These are phyloP conservation scores for Pyrus communis DNA, from an alignment of 306 rosid species.

Conservation along the genomic window DNA sequence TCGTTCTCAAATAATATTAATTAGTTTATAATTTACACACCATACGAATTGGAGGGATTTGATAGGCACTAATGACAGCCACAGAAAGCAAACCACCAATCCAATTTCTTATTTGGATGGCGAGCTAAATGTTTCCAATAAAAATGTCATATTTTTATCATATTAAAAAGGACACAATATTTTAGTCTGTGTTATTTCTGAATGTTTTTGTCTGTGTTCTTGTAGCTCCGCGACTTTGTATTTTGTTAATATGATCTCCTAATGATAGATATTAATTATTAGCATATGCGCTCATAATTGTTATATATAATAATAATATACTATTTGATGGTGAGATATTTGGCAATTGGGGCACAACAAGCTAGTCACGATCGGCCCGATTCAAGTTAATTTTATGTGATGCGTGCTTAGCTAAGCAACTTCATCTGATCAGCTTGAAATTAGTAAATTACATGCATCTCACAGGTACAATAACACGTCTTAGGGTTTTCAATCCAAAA, in stretches of 20 bases:
- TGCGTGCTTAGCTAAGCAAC: background rate
- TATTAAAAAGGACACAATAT: background rate
- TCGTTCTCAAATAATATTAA: background rate
- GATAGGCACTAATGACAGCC: conserved; percentile 2
- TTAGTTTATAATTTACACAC: background rate
- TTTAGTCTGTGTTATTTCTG: background rate
- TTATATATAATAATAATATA: too few relatives aligned
- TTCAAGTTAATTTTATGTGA: background rate
- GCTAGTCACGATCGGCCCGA: background rate
- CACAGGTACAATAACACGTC: background rate
- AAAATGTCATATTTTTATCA: background rate
- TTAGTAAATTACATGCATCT: background rate
- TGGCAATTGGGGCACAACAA: background rate
- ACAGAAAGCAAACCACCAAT: background rate
- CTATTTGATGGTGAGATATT: background rate
- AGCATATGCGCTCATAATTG: background rate
- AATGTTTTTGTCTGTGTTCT: background rate
- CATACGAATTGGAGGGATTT: background rate
- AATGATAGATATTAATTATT: background rate
- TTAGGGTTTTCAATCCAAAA: too few relatives aligned
- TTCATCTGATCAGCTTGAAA: background rate
- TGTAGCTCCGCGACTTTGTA: background rate
- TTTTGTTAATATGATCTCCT: background rate
- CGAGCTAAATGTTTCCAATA: background rate
- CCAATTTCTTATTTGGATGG: background rate